A percentile compares a stretch with the other conserved stretches of the same genome.
phyloP scores from a whole-genome alignment of 2,329 filamentous ascomycete species.

The Stylonectria norvegica region DNA sequence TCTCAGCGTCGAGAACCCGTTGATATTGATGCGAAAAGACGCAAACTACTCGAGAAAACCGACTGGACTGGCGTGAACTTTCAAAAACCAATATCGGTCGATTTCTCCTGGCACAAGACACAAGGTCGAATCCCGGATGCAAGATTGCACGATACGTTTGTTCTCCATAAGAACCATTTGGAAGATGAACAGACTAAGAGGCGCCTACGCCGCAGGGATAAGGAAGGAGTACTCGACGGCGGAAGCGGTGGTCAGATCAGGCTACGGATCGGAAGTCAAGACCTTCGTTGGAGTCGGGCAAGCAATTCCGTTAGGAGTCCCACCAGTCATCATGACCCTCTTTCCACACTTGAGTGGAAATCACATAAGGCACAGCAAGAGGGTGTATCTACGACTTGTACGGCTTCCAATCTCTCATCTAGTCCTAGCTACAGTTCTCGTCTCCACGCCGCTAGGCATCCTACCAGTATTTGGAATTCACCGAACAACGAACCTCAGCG shows the following conservation, averaged over 20 bases:
- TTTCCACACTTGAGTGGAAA: slow-evolving; percentile 1
- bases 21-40: slow-evolving; percentile 23
- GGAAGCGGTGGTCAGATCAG: slow-evolving; percentile 18
- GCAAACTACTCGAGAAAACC: slow-evolving; percentile 22
- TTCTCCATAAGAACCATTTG: too few species aligned
- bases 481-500: background rate
- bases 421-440: background rate
- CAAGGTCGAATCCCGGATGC: background rate
- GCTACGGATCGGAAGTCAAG: slow-evolving; percentile 28
- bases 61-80: slow-evolving; percentile 33
- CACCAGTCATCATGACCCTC: slow-evolving; percentile 2
- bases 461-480: background rate
- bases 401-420: background rate
- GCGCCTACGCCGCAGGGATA: too few species aligned
- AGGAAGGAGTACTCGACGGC: too few species aligned
- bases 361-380: slow-evolving; percentile 3
- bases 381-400: background rate
- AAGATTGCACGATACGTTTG: too few species aligned
- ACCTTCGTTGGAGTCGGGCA: slow-evolving; percentile 28
- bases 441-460: background rate
- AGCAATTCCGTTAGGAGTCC: slow-evolving; percentile 26
- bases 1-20: background rate
- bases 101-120: slow-evolving; percentile 16
- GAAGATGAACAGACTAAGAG: too few species aligned
- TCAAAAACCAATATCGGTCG: slow-evolving; percentile 28